Conservation (phyloP, 2,329 filamentous ascomycete genomes). For the Fusarium equiseti region DNA sequence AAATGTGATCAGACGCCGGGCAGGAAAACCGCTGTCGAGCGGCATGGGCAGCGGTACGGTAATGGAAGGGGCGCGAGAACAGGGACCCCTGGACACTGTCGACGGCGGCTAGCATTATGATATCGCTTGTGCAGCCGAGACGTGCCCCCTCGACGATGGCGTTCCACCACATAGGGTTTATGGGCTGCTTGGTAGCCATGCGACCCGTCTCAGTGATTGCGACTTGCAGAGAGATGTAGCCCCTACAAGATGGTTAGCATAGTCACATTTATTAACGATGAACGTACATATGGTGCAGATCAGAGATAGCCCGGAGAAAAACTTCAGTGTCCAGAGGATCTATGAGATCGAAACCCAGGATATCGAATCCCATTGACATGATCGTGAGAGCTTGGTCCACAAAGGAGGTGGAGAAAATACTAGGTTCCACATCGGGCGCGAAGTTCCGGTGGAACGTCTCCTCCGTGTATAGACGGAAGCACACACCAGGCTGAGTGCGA, state of each 20-base stretch:
- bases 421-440: not conserved
- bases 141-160: not conserved
- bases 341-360: no score
- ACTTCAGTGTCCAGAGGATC: not conserved
- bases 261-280: not conserved
- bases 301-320: not conserved
- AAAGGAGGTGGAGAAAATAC: not conserved
- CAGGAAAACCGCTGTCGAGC: no score
- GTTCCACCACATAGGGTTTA: not conserved
- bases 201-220: not conserved
- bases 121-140: not conserved
- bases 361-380: not conserved
- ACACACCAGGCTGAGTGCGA: not conserved
- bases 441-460: not conserved
- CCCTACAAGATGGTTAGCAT: not conserved
- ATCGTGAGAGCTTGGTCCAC: not conserved
- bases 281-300: not conserved
- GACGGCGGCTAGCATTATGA: not conserved
- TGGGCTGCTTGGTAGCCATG: not conserved
- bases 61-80: no score
- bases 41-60: no score
- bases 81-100: no score
- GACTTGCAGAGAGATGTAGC: fast-evolving
- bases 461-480: not conserved
- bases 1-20: no score